Base-by-base conservation (phyloP, 2,329 filamentous ascomycete species). In the Aspergillus sp. region DNA sequence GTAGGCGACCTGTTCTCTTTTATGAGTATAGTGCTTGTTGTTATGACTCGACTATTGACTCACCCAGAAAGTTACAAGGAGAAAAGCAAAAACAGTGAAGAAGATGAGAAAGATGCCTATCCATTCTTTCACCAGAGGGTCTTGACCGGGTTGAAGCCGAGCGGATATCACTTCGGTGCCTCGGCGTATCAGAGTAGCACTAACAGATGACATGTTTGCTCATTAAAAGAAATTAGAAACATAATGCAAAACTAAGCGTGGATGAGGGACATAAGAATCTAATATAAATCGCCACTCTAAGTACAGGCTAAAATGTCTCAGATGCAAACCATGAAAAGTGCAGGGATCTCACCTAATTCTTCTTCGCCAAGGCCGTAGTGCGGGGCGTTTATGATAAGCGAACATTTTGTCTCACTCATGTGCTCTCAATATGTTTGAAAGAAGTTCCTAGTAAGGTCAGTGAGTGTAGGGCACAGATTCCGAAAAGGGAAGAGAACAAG, bases 1-100 rank as follows among this genome's bases (percentile, higher is more conserved):
- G 76, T 90, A 90, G 58, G 78, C 70, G 47, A 81, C 68, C 79
- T 81, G 21, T 19, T 48, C 45, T 21, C 28, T 12, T 30, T 15
- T 0, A n/a, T 48, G 10, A 48, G 45, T 48, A 48, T 23, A 25
- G 3, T 48, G 3, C 17, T 48, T 23, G 7, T 19, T 19, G 19
- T 19, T 19, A 19, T 19, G 2, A 2, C 2, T 19, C 2, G 19
- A 19, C 19, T 25, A 7, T 48, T 15, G 21, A 25, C 45, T 48
- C 19, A 25, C 21, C 45, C 45, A 48, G 4, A 0, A 2, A 1
- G 4, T 9, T 48, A 12, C 45, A 23, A 48, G 15, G 13, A 12
- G 0, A 3, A 48, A 48, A 23, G 6, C 45, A n/a, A 48, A 4
- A 19, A 48, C 45, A n/a, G 45, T 48, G 19, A 28, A 12, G 13